Conservation (phyloP, 116 monocot genomes). For the Phalaenopsis hybrid region DNA sequence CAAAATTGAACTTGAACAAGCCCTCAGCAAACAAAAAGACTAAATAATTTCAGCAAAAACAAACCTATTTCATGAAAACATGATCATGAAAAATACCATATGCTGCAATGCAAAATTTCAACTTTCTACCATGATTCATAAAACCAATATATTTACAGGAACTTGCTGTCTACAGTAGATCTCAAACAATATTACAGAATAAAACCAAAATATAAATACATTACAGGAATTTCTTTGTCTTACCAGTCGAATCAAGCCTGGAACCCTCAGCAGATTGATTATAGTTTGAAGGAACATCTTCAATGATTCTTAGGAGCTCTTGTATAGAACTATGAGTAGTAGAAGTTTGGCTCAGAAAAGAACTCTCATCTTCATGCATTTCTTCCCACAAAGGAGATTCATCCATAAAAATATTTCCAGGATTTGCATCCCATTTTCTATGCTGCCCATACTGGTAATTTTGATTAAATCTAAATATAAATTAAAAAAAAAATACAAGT, state of each 20-base stretch:
- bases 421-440: conserved; percentile 36
- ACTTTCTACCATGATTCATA: no score
- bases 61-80: no score
- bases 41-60: no score
- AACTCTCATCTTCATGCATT: conserved; percentile 30
- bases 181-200: not conserved
- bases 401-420: conserved; percentile 22
- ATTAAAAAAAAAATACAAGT: not conserved
- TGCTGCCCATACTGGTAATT: conserved; percentile 25
- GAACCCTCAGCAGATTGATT: conserved; percentile 12
- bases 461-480: conserved; percentile 22
- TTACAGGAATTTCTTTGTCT: conserved; percentile 46
- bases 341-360: conserved; percentile 19
- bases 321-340: conserved; percentile 24
- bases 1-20: no score
- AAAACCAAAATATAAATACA: not conserved
- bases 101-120: no score
- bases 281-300: conserved; percentile 23
- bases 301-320: conserved; percentile 34
- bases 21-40: no score
- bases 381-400: conserved; percentile 32
- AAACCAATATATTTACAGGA: no score
- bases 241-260: conserved; percentile 29
- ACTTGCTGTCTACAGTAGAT: no score
- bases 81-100: no score